Evolutionary conservation across 305 asterid species (phyloP), one percentile per base, ranked within the genome.

Genomic region (Withania somnifera): DNA sequence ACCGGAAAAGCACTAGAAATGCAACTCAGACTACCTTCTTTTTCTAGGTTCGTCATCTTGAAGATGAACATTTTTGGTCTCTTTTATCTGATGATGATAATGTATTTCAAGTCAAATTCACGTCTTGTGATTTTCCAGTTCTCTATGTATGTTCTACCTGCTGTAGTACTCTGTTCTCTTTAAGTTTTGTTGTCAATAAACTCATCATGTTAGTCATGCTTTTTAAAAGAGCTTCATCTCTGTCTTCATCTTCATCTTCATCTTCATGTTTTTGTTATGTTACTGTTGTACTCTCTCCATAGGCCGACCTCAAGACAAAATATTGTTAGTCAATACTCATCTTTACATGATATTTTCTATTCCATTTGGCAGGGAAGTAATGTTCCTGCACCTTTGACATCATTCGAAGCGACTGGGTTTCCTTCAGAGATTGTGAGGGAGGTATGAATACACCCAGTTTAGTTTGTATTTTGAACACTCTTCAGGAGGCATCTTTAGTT

Each of bases 361-460:
- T 83, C 83, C 26, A 82, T 78, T 79, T 83, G 76, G 36, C 81
- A 96, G 99, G 99, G 99, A 90, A 91, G 86, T 80, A 85, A 90
- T 88, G 97, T 93, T 17, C 97, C 97, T 82, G 91, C 85, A 82
- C 98, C 98, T 30, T 91, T 94, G 87, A 86, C 87, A 80, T 90
- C 98, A 81, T 96, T 94, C 91, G 93, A 91, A 82, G 91, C 87
- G 84, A 86, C 97, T 81, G 95, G 94, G 47, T 90, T 96, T 84
- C 90, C 99, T 30, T 22, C 94, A 14, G 98, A 96, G 91, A 85
- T 96, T 79, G 75, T 80, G 83, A 80, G 78, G 60, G 83, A 80
- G 83, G 83, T 80, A 80, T 30, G 83, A n/a, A 45, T 32, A 64
- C 28, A 50, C 78, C 76, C 38, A 58, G 40, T 80, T 73, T 51